Evolutionary conservation across 2,329 filamentous ascomycete genomes (phyloP).

Genomic region (Parastagonospora nodorum): DNA sequence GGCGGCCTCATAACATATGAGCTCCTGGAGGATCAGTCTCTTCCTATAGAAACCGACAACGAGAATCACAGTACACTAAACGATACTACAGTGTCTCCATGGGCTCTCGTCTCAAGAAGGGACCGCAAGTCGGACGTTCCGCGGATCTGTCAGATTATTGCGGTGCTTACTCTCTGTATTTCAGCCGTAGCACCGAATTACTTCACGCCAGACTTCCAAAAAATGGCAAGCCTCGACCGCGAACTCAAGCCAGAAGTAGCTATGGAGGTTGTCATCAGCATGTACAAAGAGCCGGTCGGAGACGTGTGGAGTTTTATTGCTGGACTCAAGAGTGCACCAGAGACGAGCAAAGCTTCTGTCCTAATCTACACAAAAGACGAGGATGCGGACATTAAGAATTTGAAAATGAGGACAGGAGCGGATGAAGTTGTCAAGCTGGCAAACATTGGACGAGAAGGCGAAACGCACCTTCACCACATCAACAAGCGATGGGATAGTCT

Average conservation of each 20-base stretch:
- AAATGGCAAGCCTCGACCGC: constrained; percentile 14
- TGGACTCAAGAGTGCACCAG: constrained; percentile 23
- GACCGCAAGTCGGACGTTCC: no score
- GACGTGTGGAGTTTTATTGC: constrained; percentile 30
- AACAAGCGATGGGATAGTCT: constrained; percentile 50
- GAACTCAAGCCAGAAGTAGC: constrained; percentile 23
- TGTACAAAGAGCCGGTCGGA: constrained; percentile 42
- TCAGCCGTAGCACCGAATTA: no score
- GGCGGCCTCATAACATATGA: no score
- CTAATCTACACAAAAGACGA: constrained; percentile 43
- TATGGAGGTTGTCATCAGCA: constrained; percentile 46
- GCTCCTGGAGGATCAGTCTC: no score
- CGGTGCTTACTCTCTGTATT: no score
- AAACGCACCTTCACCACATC: constrained; percentile 56
- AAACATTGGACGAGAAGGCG: constrained; percentile 53
- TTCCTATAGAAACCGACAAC: no score
- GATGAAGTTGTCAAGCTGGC: constrained; percentile 28
- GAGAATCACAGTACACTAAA: no score
- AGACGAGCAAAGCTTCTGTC: constrained; percentile 23
- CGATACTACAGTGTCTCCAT: no score
- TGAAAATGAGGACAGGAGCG: constrained; percentile 30
- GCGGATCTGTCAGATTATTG: no score
- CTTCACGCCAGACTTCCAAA: no score
- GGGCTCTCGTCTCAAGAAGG: no score
- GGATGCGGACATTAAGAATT: constrained; percentile 20